phyloP scores from a whole-genome alignment of 768 basidiomycete species.

The Crepidotus variabilis region DNA sequence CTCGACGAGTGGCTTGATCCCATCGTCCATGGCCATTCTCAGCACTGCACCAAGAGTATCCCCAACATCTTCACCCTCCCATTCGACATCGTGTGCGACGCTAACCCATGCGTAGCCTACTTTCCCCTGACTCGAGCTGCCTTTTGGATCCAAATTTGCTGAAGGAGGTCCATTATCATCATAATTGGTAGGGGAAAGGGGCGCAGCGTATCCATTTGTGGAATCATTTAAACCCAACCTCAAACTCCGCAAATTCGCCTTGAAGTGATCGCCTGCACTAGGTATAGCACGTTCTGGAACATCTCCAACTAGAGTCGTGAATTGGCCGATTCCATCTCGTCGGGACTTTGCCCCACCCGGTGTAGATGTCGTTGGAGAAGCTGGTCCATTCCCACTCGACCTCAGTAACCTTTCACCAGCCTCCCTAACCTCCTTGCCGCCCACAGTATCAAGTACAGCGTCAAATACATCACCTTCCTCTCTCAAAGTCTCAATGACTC shows the following conservation, averaged over 20 bases:
- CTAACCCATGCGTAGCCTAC: constrained; percentile 85
- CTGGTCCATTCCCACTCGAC: constrained; percentile 21
- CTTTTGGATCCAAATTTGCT: constrained; percentile 13
- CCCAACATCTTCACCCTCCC: constrained; percentile 74
- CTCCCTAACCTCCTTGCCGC: constrained; percentile 78
- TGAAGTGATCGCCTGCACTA: constrained; percentile 68
- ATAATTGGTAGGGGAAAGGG: constrained; percentile 3
- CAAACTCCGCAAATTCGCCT: constrained; percentile 66
- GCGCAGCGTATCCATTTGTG: constrained; percentile 2
- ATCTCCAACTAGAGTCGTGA: constrained; percentile 82
- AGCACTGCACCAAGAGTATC: constrained; percentile 41
- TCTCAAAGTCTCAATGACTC: constrained; percentile 48
- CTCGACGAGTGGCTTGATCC: constrained; percentile 43
- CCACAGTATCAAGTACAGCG: constrained; percentile 78
- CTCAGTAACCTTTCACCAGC: constrained; percentile 61
- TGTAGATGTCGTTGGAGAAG: neutral
- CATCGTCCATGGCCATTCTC: constrained; percentile 36
- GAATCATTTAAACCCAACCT: constrained; percentile 24
- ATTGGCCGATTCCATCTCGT: constrained; percentile 40
- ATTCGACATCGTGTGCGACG: constrained; percentile 75
- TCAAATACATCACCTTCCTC: constrained; percentile 66
- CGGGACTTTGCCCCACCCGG: constrained; percentile 14
- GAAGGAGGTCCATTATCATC: constrained; percentile 9
- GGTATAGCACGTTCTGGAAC: constrained; percentile 60
- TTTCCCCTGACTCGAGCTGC: constrained; percentile 26